Base-by-base conservation (phyloP, 352 stramenopile species). In the Phytophthora pini region DNA sequence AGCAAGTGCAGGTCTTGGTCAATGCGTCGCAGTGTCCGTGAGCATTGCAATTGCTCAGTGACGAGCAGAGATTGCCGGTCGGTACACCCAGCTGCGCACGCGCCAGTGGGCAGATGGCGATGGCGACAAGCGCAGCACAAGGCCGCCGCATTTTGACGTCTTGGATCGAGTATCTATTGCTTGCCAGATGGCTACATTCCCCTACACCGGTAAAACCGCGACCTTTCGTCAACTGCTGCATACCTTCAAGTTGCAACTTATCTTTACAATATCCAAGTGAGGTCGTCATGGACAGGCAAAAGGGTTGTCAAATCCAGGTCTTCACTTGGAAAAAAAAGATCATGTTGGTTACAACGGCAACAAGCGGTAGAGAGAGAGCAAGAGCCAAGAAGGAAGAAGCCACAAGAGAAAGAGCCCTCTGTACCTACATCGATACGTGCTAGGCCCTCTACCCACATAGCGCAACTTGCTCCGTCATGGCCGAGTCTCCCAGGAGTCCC, bases 1-100 rank as follows among this genome's bases (percentile, higher is more conserved):
- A 93, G 79, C 94, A 98, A 17, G 74, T 68, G 72, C 94, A 98
- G 10, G 73, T 93, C 56, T 95, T 94, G 58, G 74, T 94, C 48
- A 75, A 64, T 20, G 88, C 83, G 61, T 94, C 77, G 73, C 93
- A 98, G 34, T 76, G 79, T 22, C 93, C 93, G 45, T 98, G 88
- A 29, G 87, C 90, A 50, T 95, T 97, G 78, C 93, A 98, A 61
- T 93, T 89, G 61, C 70, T 87, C 44, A 96, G 69, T 41, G 79
- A 70, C 8, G 82, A 70, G 70, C 90, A 98, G n/a, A 93, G 64
- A 45, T 87, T 92, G 10, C 77, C 81, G 1, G 79, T 88, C 9
- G 69, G 64, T 24, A 90, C 70, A 13, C 82, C 82, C 56, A 82
- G 51, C 49, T 93, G 84, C 12, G 67, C 79, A 38, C 27, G 34